These are phyloP conservation scores for Ceratocystis diversiconidia DNA, from an alignment of 2,329 filamentous ascomycete species.

Conservation along the genomic window DNA sequence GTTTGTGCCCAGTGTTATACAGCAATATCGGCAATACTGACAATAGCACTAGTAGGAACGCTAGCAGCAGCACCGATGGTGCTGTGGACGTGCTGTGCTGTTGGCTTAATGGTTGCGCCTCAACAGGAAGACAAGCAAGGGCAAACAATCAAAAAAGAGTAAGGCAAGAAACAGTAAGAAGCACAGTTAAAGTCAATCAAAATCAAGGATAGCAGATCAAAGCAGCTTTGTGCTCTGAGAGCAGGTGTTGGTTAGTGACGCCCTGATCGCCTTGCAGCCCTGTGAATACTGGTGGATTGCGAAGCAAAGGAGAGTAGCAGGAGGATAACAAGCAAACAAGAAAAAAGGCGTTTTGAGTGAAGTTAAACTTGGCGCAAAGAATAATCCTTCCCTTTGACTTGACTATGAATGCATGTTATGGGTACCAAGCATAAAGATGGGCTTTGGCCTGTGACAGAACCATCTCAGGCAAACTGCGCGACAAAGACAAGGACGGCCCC, in stretches of 20 bases:
- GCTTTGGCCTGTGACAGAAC: not conserved
- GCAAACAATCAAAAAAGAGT: no score
- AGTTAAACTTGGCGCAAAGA: not conserved
- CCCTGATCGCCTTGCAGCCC: not conserved
- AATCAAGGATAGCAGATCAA: no score
- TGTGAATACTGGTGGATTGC: not conserved
- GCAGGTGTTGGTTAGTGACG: not conserved
- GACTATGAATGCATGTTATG: not conserved
- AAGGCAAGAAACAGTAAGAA: no score
- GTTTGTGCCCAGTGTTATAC: not conserved
- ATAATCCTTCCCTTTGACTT: not conserved
- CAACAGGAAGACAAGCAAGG: no score
- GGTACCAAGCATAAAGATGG: not conserved
- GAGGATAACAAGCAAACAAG: not conserved
- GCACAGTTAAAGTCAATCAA: no score
- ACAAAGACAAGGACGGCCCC: not conserved
- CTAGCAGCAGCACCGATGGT: not conserved
- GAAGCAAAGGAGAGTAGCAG: not conserved
- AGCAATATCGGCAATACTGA: not conserved
- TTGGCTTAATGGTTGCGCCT: not conserved
- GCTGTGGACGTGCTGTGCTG: not conserved
- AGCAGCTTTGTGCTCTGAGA: not conserved
- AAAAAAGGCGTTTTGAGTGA: not conserved
- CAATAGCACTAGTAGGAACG: not conserved
- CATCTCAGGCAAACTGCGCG: not conserved